Evolutionary conservation across 2,329 filamentous ascomycete species (phyloP), one percentile per base, ranked within the genome.

Genomic region (Didymella glomerata): DNA sequence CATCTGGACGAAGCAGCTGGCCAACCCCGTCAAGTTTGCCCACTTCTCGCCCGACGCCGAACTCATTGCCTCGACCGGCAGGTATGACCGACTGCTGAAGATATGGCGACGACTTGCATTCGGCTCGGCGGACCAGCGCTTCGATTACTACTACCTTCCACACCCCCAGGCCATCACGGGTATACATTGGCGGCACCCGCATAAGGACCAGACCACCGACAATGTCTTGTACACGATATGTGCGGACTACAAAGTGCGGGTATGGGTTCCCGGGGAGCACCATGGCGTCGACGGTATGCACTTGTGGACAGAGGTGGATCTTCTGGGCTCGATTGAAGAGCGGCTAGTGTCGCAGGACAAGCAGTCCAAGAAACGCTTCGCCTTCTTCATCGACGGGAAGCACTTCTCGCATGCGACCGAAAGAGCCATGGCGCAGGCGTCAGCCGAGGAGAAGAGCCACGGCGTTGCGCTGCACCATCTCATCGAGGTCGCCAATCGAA

Each of bases 221-320:
- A 95, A 97, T 76, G 89, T 96, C 0, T 83, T 99, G 1, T 98
- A 97, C 73, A 97, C 95, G 0, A 87, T 93, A 64, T 96, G 92
- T 68, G 84, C 87, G 14, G 95, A 99, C 74, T 88, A 90, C 57
- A 82, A 89, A 48, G 80, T 98, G 62, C 86, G 93, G 45, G 85
- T 97, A 40, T 99, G 94, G 94, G 89, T 90, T 0, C 85, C 89
- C 9, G 88, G 87, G 5, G 91, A 96, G 61, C 84, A 87, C 36
- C 86, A 90, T 67, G 86, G 88, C 20, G 81, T 88, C 13, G 88
- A 92, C 51, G 86, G 90, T 5, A 82, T 97, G 73, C 86, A 90
- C 54, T 84, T 96, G 36, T 96, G 93, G 88, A 89, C 88, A 1
- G 85, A 89, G 52, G 86, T 99, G 42, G 90, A 98, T 73, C 84